phyloP scores from a whole-genome alignment of 2,329 filamentous ascomycete species.

The Calonectria pseudoturangicola region DNA sequence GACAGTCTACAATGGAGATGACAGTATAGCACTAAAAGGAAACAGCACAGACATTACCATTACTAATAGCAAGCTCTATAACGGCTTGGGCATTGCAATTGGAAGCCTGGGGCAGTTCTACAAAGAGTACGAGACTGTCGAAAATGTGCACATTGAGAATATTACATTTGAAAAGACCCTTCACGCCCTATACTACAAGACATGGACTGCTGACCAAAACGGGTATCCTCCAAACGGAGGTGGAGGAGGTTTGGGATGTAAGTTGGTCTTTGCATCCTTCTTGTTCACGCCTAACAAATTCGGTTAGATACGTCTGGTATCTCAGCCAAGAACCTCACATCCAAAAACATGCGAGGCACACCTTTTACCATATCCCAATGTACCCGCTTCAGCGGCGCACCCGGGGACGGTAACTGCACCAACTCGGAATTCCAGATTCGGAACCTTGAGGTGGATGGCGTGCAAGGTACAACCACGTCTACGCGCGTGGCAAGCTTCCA shows the following conservation, averaged over 20 bases:
- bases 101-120: constrained; percentile 10
- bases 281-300: background rate
- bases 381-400: constrained; percentile 1
- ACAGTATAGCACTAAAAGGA: constrained; percentile 10
- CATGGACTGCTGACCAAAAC: constrained; percentile 7
- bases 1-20: constrained; percentile 18
- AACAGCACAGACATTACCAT: constrained; percentile 14
- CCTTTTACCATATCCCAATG: constrained; percentile 14
- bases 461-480: background rate
- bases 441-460: background rate
- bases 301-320: background rate
- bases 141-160: background rate
- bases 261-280: background rate
- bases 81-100: constrained; percentile 5
- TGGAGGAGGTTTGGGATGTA: constrained; percentile 12
- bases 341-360: background rate
- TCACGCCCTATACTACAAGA: constrained; percentile 15
- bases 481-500: background rate
- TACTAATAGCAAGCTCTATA: constrained; percentile 1
- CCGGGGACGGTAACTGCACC: constrained; percentile 8
- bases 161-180: constrained; percentile 3
- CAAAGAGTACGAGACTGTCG: background rate
- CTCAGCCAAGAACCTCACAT: background rate
- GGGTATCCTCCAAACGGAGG: constrained; percentile 20
- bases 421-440: constrained; percentile 16